Evolutionary conservation across 768 basidiomycete genomes (phyloP), one percentile per base, ranked within the genome.

Genomic region (Rhizopogon vinicolor): DNA sequence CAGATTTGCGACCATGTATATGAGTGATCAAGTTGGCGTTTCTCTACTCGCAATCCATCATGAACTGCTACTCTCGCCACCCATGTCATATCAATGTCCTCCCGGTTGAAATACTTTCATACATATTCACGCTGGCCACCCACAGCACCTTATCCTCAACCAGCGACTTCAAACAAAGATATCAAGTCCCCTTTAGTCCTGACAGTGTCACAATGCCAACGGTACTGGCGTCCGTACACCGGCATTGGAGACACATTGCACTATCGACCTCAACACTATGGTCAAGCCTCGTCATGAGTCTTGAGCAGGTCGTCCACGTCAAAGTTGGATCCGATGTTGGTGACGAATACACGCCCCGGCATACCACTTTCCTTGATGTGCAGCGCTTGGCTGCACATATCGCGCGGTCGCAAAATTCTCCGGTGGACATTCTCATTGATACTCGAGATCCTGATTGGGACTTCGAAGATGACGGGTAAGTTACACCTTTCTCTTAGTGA

Each of bases 401-500:
- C 13, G 58, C 67, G 16, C 74, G 78, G 19, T 84, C 85, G 3
- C 68, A 73, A 16, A 74, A 71, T 29, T 74, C 74, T 58, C 75
- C 82, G 0, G 63, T 85, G 19, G 78, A 83, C 55, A 79, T 86
- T 53, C 71, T 82, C 43, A 77, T 85, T 44, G 82, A 84, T 59
- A 81, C 76, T 22, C 75, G 83, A 51, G 83, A 85, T 66, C 75
- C 75, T 5, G 74, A 79, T 19, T 85, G 82, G 82, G 77, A 83
- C 62, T 83, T 81, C 58, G 66, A 71, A 10, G 82, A 84, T 59
- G 66, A 73, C 35, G 78, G 76, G 82, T 82, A 56, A 53, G 53
- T 58, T 4, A 14, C 51, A 31, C 19, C 16, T 49, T 49, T 5
- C 42, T 25, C 46, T 10, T 19, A 55, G 25, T 16, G 10, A 16